Evolutionary conservation across 2,329 filamentous ascomycete species (phyloP), one percentile per base, ranked within the genome.

Genomic region (Knufia petricola): DNA sequence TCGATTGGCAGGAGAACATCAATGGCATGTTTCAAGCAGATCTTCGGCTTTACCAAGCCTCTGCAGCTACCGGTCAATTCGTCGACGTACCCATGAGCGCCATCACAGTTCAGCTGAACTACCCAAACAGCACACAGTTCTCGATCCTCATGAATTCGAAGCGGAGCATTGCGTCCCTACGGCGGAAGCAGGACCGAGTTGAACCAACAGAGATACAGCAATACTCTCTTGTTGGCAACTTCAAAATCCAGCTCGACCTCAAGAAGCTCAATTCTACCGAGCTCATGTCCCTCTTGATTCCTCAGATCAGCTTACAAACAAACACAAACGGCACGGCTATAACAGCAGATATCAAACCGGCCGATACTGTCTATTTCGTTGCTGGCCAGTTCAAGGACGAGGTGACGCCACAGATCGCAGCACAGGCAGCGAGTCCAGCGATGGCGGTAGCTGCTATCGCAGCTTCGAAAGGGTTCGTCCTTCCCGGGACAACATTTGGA

Each of bases 21-120:
- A 81, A 77, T 0, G 85, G 85, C 24, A 69, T 79, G 13, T 92
- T 92, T 62, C 77, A 85, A 64, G 85, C 85, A 24, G 86, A 92
- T 62, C 65, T 92, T 44, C 75, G 85, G 47, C 69, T 92, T 51
- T 92, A 81, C 67, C 80, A 82, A 63, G 67, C 89, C 40, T 80
- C 79, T 4, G 65, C 74, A 0, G 73, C 84, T 0, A 72, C 64
- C 9, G 64, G 66, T 17, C 66, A 67, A 13, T 77, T 75, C 68
- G 56, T 57, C 15, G 65, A 66, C 12, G 59, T 74, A 9, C 61
- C 52, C n/a, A 50, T 55, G 19, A 56, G 57, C n/a, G 55, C 63
- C 21, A 59, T 62, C 42, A 60, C 55, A 3, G 44, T 66, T 32
- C 52, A 58, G 19, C 51, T 66, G 37, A 57, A 52, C 1, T 61